Conservation (phyloP, 2,329 filamentous ascomycete genomes). For the Karstenula rhodostoma region DNA sequence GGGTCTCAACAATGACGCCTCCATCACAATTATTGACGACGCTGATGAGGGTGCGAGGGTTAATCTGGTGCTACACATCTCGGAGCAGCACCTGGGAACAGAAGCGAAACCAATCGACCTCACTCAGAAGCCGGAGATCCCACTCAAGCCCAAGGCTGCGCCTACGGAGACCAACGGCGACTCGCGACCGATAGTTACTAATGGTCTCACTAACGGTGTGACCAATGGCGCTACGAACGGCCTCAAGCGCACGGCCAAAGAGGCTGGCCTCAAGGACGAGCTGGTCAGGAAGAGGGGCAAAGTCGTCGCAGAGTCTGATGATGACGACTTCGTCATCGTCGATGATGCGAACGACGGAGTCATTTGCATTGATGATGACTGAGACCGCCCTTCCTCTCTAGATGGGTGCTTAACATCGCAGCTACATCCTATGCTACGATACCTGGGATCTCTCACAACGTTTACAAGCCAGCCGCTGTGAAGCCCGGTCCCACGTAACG, state of each 20-base stretch:
- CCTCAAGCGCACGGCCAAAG: conserved; percentile 57
- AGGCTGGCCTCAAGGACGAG: conserved; percentile 50
- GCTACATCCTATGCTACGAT: background rate
- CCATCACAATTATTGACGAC: conserved; percentile 84
- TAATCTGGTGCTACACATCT: conserved; percentile 78
- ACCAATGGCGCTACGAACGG: conserved; percentile 41
- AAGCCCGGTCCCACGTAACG: background rate
- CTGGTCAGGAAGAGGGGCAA: conserved; percentile 51
- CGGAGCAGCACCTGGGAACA: conserved; percentile 58
- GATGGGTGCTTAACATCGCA: background rate
- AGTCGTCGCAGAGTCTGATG: conserved; percentile 40
- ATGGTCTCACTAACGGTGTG: conserved; percentile 34
- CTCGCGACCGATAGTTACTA: conserved; percentile 30
- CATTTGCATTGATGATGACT: conserved; percentile 49
- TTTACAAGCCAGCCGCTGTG: background rate
- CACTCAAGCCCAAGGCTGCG: conserved; percentile 53
- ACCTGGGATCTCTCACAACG: background rate
- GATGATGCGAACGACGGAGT: conserved; percentile 46
- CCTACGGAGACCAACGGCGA: conserved; percentile 39
- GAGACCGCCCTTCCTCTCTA: conserved; percentile 10
- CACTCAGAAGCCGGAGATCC: conserved; percentile 56
- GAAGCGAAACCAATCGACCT: conserved; percentile 65
- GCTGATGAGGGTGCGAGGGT: conserved; percentile 80
- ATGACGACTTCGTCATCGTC: conserved; percentile 49
- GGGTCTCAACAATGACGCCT: conserved; percentile 75